These are phyloP conservation scores for Comarum palustre DNA, from an alignment of 306 rosid species.

Conservation along the genomic window DNA sequence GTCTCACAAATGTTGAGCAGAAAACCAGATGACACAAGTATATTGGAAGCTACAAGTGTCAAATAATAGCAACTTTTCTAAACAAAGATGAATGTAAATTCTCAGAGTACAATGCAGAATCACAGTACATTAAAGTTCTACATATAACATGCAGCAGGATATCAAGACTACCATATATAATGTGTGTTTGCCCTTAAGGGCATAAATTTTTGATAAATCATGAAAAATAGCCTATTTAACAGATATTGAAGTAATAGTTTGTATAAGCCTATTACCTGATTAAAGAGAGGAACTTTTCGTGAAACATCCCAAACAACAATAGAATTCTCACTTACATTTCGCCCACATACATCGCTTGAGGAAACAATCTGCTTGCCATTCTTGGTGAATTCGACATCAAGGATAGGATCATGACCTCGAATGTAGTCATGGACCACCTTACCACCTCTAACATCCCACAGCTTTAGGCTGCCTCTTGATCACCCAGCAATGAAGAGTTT, in stretches of 20 bases:
- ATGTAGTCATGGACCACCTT: slow-evolving; percentile 54
- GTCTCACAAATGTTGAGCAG: background rate
- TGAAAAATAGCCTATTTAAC: background rate
- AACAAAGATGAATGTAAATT: slow-evolving; percentile 3
- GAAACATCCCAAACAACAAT: slow-evolving; percentile 85
- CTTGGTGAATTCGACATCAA: slow-evolving; percentile 70
- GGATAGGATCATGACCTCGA: slow-evolving; percentile 69
- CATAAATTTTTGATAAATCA: background rate
- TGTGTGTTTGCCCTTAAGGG: background rate
- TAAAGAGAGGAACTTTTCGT: slow-evolving; percentile 74
- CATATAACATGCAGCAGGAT: background rate
- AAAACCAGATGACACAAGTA: background rate
- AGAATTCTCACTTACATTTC: slow-evolving; percentile 71
- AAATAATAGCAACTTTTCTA: background rate
- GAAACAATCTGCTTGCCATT: slow-evolving; percentile 74
- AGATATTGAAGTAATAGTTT: slow-evolving; percentile 9
- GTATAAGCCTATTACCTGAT: slow-evolving; percentile 55
- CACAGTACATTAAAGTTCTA: background rate
- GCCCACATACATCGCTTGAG: slow-evolving; percentile 70
- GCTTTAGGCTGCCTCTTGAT: slow-evolving; percentile 60
- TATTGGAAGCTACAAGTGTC: background rate
- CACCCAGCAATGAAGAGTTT: slow-evolving; percentile 78
- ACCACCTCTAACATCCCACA: slow-evolving; percentile 78
- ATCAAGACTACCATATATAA: background rate
- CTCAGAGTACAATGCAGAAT: background rate